Conservation (phyloP, 1,284 basidiomycete genomes). For the Leucoagaricus sp. region DNA sequence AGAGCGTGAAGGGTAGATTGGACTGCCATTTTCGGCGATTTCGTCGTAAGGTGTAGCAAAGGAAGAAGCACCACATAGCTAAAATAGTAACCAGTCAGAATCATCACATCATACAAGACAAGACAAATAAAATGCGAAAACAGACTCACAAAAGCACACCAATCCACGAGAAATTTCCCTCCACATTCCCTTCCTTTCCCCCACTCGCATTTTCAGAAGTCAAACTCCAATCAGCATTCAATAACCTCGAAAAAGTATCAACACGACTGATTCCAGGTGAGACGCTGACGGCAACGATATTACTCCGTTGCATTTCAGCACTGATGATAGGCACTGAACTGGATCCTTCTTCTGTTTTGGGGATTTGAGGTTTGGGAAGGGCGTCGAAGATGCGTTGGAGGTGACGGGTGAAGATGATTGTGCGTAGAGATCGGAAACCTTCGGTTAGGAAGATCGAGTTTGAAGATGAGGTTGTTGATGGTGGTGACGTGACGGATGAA, state of each 20-base stretch:
- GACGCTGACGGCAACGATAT: constrained; percentile 70
- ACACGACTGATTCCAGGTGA: constrained; percentile 72
- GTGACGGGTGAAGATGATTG: constrained; percentile 65
- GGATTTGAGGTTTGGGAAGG: constrained; percentile 56
- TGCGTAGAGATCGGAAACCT: constrained; percentile 65
- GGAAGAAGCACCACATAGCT: constrained; percentile 67
- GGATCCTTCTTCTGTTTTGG: constrained; percentile 46
- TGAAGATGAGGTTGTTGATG: constrained; percentile 14
- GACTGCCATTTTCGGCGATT: constrained; percentile 54
- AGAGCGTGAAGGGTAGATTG: constrained; percentile 71
- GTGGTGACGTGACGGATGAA: constrained; percentile 13
- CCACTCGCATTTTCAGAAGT: neutral
- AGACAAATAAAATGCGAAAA: neutral
- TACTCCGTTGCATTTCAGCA: constrained; percentile 56
- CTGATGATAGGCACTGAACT: constrained; percentile 49
- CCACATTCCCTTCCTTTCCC: neutral
- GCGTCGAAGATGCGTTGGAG: constrained; percentile 79
- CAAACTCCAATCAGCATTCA: constrained; percentile 47
- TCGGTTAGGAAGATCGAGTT: constrained; percentile 54
- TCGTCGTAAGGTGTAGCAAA: constrained; percentile 60
- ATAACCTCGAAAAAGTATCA: constrained; percentile 60
- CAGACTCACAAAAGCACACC: constrained; percentile 47
- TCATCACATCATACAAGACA: no score
- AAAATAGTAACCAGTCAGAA: neutral
- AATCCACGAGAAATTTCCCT: constrained; percentile 30